Evolutionary conservation across 805 yeast species (phyloP).

Genomic region (Blastobotrys robertii): DNA sequence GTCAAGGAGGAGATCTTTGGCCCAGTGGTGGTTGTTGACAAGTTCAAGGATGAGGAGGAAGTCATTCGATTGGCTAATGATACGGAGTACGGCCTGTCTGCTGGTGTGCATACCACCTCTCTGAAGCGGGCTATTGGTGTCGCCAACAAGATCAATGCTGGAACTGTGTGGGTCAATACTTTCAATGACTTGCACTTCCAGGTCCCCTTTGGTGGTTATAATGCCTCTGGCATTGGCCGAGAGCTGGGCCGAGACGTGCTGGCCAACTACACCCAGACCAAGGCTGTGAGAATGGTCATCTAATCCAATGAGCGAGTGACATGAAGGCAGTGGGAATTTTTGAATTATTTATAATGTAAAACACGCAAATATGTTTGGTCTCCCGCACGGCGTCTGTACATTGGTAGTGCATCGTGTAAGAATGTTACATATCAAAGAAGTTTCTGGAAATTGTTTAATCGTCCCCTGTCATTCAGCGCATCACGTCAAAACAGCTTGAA

Average conservation of each 20-base stretch:
- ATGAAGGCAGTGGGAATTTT: no score
- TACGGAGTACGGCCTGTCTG: slow-evolving; percentile 75
- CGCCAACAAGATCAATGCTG: slow-evolving; percentile 53
- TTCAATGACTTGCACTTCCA: slow-evolving; percentile 57
- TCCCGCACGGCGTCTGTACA: no score
- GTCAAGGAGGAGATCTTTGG: slow-evolving; percentile 84
- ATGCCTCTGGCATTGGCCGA: slow-evolving; percentile 71
- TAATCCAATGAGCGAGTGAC: slow-evolving; percentile 28
- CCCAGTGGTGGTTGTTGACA: slow-evolving; percentile 69
- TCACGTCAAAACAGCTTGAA: no score
- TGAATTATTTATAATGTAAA: no score
- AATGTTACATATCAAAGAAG: no score
- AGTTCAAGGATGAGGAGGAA: slow-evolving; percentile 57
- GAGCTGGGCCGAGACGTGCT: slow-evolving; percentile 73
- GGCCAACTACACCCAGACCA: slow-evolving; percentile 59
- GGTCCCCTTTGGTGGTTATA: slow-evolving; percentile 78
- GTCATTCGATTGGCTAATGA: slow-evolving; percentile 62
- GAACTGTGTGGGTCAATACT: slow-evolving; percentile 65
- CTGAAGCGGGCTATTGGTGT: slow-evolving; percentile 53
- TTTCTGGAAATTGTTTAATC: no score
- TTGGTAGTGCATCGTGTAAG: no score
- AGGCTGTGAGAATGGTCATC: slow-evolving; percentile 54
- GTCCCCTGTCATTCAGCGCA: no score
- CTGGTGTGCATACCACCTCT: slow-evolving; percentile 66
- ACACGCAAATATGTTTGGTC: no score